Base-by-base conservation (phyloP, 495 filamentous ascomycete species). In the Neurospora africana region DNA sequence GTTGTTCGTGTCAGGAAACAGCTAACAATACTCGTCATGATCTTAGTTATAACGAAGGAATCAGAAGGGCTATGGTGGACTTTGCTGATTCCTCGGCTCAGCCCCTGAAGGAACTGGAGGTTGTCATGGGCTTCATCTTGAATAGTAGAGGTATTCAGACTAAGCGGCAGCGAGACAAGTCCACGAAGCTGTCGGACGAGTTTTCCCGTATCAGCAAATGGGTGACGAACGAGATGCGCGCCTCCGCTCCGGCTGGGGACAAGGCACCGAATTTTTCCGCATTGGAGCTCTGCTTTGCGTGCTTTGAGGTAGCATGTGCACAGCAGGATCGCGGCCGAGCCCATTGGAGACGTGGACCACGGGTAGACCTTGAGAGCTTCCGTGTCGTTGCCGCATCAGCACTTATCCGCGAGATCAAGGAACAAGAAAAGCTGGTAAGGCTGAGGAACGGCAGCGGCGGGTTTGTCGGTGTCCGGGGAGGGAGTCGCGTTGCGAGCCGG, bases 61-160 rank as follows among this genome's bases (percentile, higher is more conserved):
- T 97, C 79, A 11, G 82, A 83, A 27, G 15, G 5, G 82, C 86
- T 5, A 91, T 91, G 84, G 78, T 82, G 41, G 76, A 84, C 3
- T 89, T 87, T 76, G 88, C 87, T 0, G 85, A 89, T 4, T 84
- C 90, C 37, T 87, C 88, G 0, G 78, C 76, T 44, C 83, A 87
- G 35, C 84, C 83, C 0, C 82, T 96, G 13, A 87, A 79, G 4
- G 93, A 97, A 77, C 78, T 91, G 13, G 93, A 97, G 81, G 91
- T 92, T 30, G 92, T 94, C 78, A 85, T 87, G 38, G 92, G 93
- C 36, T 87, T 83, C 47, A 90, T 96, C 69, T 80, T 94, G 27
- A 92, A 90, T 71, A 89, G 86, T 67, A 83, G 79, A 1, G 88
- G 89, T 35, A 79, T 79, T 5, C 88, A 89, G 73, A 88, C 83